Conservation (phyloP, 2,329 filamentous ascomycete genomes). For the Penicillium psychrosexuale region DNA sequence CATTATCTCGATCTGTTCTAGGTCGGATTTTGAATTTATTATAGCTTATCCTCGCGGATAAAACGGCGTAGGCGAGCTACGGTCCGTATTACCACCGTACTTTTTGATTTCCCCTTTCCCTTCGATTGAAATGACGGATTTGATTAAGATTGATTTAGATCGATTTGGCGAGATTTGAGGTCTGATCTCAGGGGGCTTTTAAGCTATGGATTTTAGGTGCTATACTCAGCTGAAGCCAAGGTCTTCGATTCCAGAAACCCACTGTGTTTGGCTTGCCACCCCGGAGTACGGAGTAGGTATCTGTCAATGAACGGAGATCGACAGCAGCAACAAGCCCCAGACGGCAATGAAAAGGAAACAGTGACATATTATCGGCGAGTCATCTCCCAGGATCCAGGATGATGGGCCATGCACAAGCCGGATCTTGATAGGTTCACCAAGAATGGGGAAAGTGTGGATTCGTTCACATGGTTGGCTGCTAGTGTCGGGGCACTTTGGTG, state of each 20-base stretch:
- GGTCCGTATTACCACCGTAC: not conserved
- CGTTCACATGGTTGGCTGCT: slow-evolving; percentile 16
- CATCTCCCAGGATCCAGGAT: slow-evolving; percentile 24
- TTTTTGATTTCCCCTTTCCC: slow-evolving; percentile 1
- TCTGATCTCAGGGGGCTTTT: slow-evolving; percentile 22
- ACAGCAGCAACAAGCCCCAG: not conserved
- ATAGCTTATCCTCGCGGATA: not conserved
- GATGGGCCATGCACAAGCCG: slow-evolving; percentile 22
- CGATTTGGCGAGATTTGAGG: slow-evolving; percentile 12
- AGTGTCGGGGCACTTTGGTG: slow-evolving; percentile 20
- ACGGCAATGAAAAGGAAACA: not conserved
- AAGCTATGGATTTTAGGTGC: not conserved
- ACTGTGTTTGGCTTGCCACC: slow-evolving; percentile 1
- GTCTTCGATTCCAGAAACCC: not conserved
- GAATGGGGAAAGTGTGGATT: slow-evolving; percentile 1
- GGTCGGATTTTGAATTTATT: slow-evolving; percentile 2
- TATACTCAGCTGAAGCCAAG: slow-evolving; percentile 10
- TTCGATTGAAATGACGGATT: not conserved
- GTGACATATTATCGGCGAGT: slow-evolving; percentile 19
- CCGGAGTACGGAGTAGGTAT: slow-evolving; percentile 7
- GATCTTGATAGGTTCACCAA: slow-evolving; percentile 22
- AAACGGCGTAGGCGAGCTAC: not conserved
- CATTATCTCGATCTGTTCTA: slow-evolving; percentile 18
- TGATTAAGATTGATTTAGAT: not conserved
- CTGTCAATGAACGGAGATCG: slow-evolving; percentile 13